Evolutionary conservation across 129 eudicot genomes (phyloP), one percentile per base, ranked within the genome.

Genomic region (Chrysanthemum seticuspe): DNA sequence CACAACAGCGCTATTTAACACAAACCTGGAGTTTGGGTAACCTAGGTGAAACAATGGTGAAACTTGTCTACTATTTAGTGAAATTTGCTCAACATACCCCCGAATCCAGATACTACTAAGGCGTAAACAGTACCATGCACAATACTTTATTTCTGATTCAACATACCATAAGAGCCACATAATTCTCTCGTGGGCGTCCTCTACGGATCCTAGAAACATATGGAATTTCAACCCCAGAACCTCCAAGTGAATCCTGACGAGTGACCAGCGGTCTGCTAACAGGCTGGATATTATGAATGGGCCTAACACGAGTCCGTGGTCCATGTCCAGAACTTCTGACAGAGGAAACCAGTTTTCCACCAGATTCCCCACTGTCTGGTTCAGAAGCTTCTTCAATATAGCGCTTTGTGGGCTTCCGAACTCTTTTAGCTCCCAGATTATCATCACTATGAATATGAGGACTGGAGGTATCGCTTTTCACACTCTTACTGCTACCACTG

Each of bases 241-340:
- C 99, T 63, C 99, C 99, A 44, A 95, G 89, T 40, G 97, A 88
- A 87, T 95, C 99, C 73, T 79, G 87, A 81, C 99, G 85, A 25
- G 85, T 86, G 76, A 85, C 89, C 53, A 87, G 73, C 4, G 82
- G 90, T 65, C 82, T 86, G 50, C 81, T 84, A 78, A 72, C 79
- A 27, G 83, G 72, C 77, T 81, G 83, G 68, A 80, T 72, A 75
- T 82, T 76, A 49, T 81, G 77, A 83, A 82, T 25, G 66, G 89
- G 78, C 62, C 85, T 74, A 40, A 77, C 74, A 56, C 62, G 74
- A 45, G 81, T 58, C 62, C 70, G 58, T 63, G 87, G 74, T 13
- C 85, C 79, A 72, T 64, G 68, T 70, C 79, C 86, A 23, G 84
- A 71, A 60, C 58, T 77, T 79, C 68, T 77, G 56, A 68, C 78